Conservation (phyloP, 2,329 filamentous ascomycete genomes). For the Colletotrichum gloeosporioides region DNA sequence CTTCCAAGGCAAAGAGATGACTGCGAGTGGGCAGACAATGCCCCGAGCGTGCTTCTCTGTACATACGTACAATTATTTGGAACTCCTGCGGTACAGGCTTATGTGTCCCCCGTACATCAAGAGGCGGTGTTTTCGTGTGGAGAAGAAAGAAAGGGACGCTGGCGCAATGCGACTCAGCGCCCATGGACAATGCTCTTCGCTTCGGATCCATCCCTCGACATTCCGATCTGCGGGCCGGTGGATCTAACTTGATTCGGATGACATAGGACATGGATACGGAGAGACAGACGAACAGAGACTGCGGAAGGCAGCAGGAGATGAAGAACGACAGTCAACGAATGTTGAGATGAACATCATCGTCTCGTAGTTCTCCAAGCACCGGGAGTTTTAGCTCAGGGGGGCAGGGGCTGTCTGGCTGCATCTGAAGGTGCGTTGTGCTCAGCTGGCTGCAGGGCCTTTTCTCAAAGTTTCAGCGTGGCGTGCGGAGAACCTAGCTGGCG, state of each 20-base stretch:
- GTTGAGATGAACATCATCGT: background rate
- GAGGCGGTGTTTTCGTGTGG: background rate
- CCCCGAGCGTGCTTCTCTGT: background rate
- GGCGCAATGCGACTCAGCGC: background rate
- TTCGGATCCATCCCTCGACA: background rate
- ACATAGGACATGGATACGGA: background rate
- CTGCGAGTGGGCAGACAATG: background rate
- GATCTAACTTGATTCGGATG: background rate
- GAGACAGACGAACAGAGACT: background rate
- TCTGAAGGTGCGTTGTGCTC: background rate
- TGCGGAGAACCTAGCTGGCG: slow-evolving; percentile 7
- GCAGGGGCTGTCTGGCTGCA: background rate
- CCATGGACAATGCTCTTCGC: background rate
- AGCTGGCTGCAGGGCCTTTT: background rate
- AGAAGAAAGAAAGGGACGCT: background rate
- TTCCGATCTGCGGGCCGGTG: slow-evolving; percentile 10
- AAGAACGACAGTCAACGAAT: background rate
- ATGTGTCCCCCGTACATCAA: background rate
- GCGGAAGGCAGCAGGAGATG: background rate
- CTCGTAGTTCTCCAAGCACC: background rate
- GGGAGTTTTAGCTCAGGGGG: background rate
- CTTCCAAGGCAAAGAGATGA: background rate
- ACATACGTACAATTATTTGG: background rate
- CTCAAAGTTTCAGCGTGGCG: background rate
- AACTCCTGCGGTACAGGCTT: background rate